Base-by-base conservation (phyloP, 371 early-diverging fungal species). In the Batkoa obscura region DNA sequence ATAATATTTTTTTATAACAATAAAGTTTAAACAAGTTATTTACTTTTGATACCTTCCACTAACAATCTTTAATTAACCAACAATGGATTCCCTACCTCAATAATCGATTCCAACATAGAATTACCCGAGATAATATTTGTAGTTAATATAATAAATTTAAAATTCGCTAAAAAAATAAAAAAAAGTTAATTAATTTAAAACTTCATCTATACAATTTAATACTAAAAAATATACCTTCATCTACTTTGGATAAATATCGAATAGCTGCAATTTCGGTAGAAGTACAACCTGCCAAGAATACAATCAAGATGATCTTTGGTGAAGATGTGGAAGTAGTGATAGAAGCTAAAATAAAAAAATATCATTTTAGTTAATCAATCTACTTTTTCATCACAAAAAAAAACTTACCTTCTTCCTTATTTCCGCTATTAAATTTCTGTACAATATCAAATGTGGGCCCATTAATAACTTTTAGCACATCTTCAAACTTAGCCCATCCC, bases 211-310 rank as follows among this genome's bases (percentile, higher is more conserved):
- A 23, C 23, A 23, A 23, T 23, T 23, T 23, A 23, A 23, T 45
- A 15, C 39, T 39, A 33, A 33, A 37, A 33, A 45, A 52, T n/a
- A 43, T 34, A 76, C 85, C 81, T 60, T 78, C 78, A 39, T 81
- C 79, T 59, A 83, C 80, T 60, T 80, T 79, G 10, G 86, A 76
- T 45, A 92, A 65, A 62, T 88, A 84, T 12, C 94, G 73, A 30
- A 91, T 70, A 23, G 93, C 89, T 5, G 90, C 74, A 10, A 93
- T 78, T 64, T 95, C 95, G 6, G 94, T 83, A 51, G 72, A 83
- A 1, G 94, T 93, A 64, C 91, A 90, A n/a, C 95, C 95, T 39
- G 94, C 95, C n/a, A 95, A 68, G 64, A 90, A 93, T 56, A 93
- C 80, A 2, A 94, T 80, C 47, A 94, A 66, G 1, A 90, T 88